phyloP scores from a whole-genome alignment of 192 early-diverging fungal genomes.

The Entomortierella parvispora region DNA sequence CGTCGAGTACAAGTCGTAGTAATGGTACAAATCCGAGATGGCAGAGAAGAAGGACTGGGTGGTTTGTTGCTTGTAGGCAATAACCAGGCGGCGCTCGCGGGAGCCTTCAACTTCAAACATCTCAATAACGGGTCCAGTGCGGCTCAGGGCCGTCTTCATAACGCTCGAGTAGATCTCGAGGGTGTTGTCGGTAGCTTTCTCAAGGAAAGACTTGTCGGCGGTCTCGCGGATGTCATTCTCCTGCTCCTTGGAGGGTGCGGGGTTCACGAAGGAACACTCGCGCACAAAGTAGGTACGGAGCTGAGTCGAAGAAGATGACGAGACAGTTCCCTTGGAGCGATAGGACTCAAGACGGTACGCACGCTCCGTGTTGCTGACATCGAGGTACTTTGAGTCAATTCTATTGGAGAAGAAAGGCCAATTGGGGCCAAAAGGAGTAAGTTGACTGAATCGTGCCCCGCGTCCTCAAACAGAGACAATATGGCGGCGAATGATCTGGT shows the following conservation, averaged over 20 bases:
- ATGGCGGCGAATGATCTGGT: no score
- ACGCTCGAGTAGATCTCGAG: slow-evolving; percentile 87
- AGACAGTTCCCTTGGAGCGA: slow-evolving; percentile 92
- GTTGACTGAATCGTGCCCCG: no score
- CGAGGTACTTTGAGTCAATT: slow-evolving; percentile 93
- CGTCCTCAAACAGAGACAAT: neutral
- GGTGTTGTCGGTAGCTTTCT: slow-evolving; percentile 93
- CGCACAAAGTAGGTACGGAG: slow-evolving; percentile 96
- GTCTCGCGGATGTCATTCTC: slow-evolving; percentile 83
- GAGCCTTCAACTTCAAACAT: slow-evolving; percentile 88
- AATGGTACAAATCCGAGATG: slow-evolving; percentile 98
- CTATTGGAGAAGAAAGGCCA: slow-evolving; percentile 47
- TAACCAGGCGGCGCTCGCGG: slow-evolving; percentile 90
- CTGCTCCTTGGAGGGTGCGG: slow-evolving; percentile 78
- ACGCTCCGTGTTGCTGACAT: slow-evolving; percentile 70
- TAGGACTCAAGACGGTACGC: slow-evolving; percentile 97
- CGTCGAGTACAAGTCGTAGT: slow-evolving; percentile 94
- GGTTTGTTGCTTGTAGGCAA: slow-evolving; percentile 90
- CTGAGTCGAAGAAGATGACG: slow-evolving; percentile 82
- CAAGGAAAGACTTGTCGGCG: slow-evolving; percentile 91
- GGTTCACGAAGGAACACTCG: slow-evolving; percentile 90
- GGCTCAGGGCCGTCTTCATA: slow-evolving; percentile 83
- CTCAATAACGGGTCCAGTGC: slow-evolving; percentile 94
- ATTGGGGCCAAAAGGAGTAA: neutral
- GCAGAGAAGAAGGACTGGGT: slow-evolving; percentile 94